A percentile compares a stretch with the other conserved stretches of the same genome.
These are phyloP conservation scores for Lecanicillium sp. DNA, from an alignment of 2,329 filamentous ascomycete species.

Conservation along the genomic window DNA sequence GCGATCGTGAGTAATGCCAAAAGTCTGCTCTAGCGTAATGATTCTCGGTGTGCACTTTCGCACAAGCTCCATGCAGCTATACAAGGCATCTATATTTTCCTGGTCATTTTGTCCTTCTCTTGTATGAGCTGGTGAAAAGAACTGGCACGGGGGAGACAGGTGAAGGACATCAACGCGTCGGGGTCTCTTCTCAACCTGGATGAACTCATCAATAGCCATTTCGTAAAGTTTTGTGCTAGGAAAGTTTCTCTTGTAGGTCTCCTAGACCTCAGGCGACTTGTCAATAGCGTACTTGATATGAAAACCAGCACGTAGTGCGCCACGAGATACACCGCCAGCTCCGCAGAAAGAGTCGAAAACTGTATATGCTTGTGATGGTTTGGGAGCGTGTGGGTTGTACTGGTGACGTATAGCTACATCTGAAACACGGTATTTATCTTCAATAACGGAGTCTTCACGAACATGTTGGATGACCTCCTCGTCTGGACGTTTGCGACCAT, in stretches of 20 bases:
- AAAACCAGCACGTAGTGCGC: slow-evolving; percentile 51
- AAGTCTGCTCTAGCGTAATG: slow-evolving; percentile 73
- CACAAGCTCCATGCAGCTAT: slow-evolving; percentile 47
- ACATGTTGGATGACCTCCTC: slow-evolving; percentile 30
- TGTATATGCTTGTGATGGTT: slow-evolving; percentile 44
- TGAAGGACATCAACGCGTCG: slow-evolving; percentile 60
- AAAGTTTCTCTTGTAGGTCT: slow-evolving; percentile 54
- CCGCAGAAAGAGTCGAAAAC: slow-evolving; percentile 68
- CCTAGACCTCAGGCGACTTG: slow-evolving; percentile 43
- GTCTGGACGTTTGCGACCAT: slow-evolving; percentile 14
- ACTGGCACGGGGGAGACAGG: slow-evolving; percentile 70
- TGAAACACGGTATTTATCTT: slow-evolving; percentile 16
- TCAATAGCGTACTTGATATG: slow-evolving; percentile 57
- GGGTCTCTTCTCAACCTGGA: slow-evolving; percentile 21
- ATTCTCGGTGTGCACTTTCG: slow-evolving; percentile 53
- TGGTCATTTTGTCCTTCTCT: slow-evolving; percentile 60
- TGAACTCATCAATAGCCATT: slow-evolving; percentile 40
- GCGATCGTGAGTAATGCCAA: slow-evolving; percentile 49
- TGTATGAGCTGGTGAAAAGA: slow-evolving; percentile 66
- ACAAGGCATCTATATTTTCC: slow-evolving; percentile 54
- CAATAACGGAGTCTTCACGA: slow-evolving; percentile 18
- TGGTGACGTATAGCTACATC: background rate
- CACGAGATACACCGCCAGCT: slow-evolving; percentile 61
- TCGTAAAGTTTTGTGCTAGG: slow-evolving; percentile 37
- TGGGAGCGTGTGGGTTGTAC: background rate